phyloP scores from a whole-genome alignment of 108 stramenopile genomes.

The Cylindrotheca fusiformis region DNA sequence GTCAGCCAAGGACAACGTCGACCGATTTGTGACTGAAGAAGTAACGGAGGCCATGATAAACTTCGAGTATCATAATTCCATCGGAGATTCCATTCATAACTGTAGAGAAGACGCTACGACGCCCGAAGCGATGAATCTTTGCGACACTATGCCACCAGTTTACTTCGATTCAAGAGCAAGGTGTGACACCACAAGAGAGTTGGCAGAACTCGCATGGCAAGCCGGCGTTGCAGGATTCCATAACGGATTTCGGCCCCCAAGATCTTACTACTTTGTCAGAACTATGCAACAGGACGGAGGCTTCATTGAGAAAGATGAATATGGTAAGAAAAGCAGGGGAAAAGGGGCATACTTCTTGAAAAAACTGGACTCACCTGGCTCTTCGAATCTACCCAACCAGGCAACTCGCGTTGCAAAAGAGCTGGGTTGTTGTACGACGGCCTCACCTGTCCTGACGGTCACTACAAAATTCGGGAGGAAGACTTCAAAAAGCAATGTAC shows the following conservation, averaged over 20 bases:
- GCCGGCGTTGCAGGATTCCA: constrained; percentile 8
- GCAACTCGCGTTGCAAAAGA: constrained; percentile 14
- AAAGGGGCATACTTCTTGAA: background rate
- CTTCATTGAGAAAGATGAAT: constrained; percentile 18
- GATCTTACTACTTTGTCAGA: constrained; percentile 28
- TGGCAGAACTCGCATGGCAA: background rate
- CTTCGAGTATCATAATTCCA: constrained; percentile 9
- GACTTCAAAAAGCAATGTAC: constrained; percentile 15
- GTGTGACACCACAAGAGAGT: constrained; percentile 12
- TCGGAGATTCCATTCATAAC: constrained; percentile 1
- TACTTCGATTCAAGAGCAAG: background rate
- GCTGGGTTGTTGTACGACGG: constrained; percentile 18
- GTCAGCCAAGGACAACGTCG: constrained; percentile 23
- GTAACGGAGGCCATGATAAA: constrained; percentile 25
- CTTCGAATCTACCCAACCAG: background rate
- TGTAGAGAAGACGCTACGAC: constrained; percentile 9
- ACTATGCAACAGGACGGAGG: constrained; percentile 28
- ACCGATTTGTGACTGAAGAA: constrained; percentile 15
- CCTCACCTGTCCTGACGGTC: constrained; percentile 32
- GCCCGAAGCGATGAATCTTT: background rate
- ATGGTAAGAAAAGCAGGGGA: background rate
- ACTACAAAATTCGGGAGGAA: constrained; percentile 8
- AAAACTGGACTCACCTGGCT: background rate
- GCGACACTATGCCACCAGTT: background rate
- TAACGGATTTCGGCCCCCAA: constrained; percentile 23